phyloP scores from a whole-genome alignment of 1,139 yeast genomes.

The Pichia sp. region DNA sequence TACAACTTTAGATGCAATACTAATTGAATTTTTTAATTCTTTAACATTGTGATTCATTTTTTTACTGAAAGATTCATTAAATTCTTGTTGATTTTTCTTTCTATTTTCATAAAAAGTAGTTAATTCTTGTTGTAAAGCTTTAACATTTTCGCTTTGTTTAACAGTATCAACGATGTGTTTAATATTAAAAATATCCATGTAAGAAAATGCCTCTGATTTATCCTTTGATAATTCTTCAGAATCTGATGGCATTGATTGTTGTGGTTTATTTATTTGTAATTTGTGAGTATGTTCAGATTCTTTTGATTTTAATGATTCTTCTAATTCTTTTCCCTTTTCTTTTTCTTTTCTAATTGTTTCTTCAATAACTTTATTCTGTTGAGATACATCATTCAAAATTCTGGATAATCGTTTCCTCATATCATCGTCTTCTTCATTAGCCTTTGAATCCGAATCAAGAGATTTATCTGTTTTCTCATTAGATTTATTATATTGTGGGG shows the following conservation, averaged over 20 bases:
- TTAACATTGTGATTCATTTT: conserved; percentile 51
- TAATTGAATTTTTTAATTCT: conserved; percentile 57
- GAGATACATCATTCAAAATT: conserved; percentile 20
- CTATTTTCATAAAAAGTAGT: conserved; percentile 23
- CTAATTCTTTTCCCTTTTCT: background rate
- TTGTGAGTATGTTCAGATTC: background rate
- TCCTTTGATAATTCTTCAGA: no score
- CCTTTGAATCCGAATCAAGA: no score
- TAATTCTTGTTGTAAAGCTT: conserved; percentile 26
- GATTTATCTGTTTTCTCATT: background rate
- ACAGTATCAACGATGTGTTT: conserved; percentile 24
- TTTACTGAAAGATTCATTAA: conserved; percentile 51
- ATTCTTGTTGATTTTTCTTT: conserved; percentile 39
- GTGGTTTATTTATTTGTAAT: no score
- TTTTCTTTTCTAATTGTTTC: background rate
- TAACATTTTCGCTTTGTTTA: conserved; percentile 28
- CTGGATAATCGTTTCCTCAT: conserved; percentile 12
- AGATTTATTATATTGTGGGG: background rate
- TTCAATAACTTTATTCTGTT: background rate
- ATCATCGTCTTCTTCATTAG: conserved; percentile 10
- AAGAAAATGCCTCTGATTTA: background rate
- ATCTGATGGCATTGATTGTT: no score
- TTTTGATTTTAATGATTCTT: background rate
- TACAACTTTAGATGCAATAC: conserved; percentile 65
- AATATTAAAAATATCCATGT: conserved; percentile 13